A percentile compares a stretch with the other conserved stretches of the same genome.
These are phyloP conservation scores for Casuarina cunninghamiana DNA, from an alignment of 306 rosid species.

Conservation along the genomic window DNA sequence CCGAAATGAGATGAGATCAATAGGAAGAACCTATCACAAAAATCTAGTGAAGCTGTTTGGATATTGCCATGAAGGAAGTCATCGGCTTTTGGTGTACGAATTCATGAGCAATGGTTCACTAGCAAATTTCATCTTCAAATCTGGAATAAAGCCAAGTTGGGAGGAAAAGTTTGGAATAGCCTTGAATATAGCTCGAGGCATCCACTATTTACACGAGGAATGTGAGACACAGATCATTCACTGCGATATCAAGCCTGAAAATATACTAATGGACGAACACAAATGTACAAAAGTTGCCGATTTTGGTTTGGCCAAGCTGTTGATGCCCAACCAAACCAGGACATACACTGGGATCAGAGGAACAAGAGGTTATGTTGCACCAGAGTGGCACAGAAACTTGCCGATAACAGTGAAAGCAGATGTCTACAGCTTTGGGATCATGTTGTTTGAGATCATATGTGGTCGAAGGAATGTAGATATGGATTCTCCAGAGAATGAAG, in stretches of 20 bases:
- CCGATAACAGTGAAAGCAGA: conserved; percentile 33
- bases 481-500: conserved; percentile 20
- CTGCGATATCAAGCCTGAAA: conserved; percentile 43
- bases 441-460: conserved; percentile 40
- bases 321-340: conserved; percentile 32
- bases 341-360: conserved; percentile 40
- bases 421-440: conserved; percentile 42
- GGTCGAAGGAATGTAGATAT: conserved; percentile 25
- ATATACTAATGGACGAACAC: conserved; percentile 36
- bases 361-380: conserved; percentile 40
- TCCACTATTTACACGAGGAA: conserved; percentile 43
- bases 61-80: conserved; percentile 36
- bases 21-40: conserved; percentile 29
- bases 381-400: conserved; percentile 36
- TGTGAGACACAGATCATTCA: conserved; percentile 46
- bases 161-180: conserved; percentile 26
- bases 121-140: conserved; percentile 27
- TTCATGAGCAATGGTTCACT: conserved; percentile 40
- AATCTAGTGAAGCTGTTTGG: conserved; percentile 34
- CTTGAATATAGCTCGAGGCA: conserved; percentile 27
- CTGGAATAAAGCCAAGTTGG: conserved; percentile 28
- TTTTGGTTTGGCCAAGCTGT: conserved; percentile 42
- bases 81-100: conserved; percentile 39
- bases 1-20: conserved; percentile 24
- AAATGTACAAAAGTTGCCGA: conserved; percentile 33